Base-by-base conservation (phyloP, 805 yeast genomes). In the Phaffomyces thermotolerans region DNA sequence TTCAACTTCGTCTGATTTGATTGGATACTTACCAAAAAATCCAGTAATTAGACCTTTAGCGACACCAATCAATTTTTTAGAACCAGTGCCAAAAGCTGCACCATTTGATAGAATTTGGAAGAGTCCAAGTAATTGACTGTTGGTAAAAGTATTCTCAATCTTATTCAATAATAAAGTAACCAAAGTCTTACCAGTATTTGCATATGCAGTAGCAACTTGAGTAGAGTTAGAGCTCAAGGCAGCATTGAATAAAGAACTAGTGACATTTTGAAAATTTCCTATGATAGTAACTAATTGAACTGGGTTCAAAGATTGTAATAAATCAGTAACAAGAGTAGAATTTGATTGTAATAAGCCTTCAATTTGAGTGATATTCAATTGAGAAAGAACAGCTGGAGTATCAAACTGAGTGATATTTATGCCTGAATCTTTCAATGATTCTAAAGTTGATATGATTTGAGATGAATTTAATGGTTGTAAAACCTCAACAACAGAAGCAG, bases 361-460 rank as follows among this genome's bases (percentile, higher is more conserved):
- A 32, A 56, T 35, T 46, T 57, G 61, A 4, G 61, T 53, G 30
- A 46, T 36, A 39, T 56, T 57, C 41, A 57, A 37, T 15, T 44
- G 40, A 4, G 54, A 25, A 22, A 57, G 44, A 29, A 57, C 49
- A 52, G 93, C 86, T 67, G 85, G 77, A 34, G 83, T 84, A 58
- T 72, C 84, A 2, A 71, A 85, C 43, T 82, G 71, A 35, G 73
- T 73, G 62, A 84, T 79, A 52, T 75, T 91, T 48, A 85, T 84
- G 44, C 60, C 60, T 6, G 54, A 39, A 2, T 40, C 10, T 29
- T 48, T 34, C 7, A 56, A 44, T 13, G 44, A 36, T 10, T 39
- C 36, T 20, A 57, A 31, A 13, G 60, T 53, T 31, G 31, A 20
- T 33, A 57, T 45, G 37, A 57, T 57, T 40, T 51, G 44, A 9